These are phyloP conservation scores for Umbilicaria muhlenbergii DNA, from an alignment of 495 filamentous ascomycete genomes.

Conservation along the genomic window DNA sequence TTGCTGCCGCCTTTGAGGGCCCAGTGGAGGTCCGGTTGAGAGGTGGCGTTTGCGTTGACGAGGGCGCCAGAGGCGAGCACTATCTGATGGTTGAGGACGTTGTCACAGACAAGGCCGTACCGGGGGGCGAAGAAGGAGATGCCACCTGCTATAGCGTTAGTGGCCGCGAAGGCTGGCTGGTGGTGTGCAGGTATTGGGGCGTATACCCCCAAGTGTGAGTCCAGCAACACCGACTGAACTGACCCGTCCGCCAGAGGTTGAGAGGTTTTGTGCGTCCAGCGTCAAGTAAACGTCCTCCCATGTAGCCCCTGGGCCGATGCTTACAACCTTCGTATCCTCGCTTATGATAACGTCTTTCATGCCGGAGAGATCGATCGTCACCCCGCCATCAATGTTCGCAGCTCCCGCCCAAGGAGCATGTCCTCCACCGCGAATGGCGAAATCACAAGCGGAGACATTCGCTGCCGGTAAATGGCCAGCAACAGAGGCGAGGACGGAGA, in stretches of 20 bases:
- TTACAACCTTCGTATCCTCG: slow-evolving; percentile 22
- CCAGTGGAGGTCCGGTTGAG: slow-evolving; percentile 15
- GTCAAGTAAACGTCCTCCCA: slow-evolving; percentile 32
- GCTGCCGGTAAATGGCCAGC: no score
- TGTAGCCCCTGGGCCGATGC: slow-evolving; percentile 29
- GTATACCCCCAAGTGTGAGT: slow-evolving; percentile 19
- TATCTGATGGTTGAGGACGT: slow-evolving; percentile 19
- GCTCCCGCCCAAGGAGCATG: slow-evolving; percentile 12
- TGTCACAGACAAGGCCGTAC: slow-evolving; percentile 21
- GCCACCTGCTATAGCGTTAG: slow-evolving; percentile 10
- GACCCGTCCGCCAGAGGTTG: slow-evolving; percentile 35
- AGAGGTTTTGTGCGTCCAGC: slow-evolving; percentile 29
- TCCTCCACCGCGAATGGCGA: slow-evolving; percentile 7
- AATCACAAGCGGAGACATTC: neutral
- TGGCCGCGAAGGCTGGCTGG: no score
- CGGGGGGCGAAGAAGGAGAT: slow-evolving; percentile 20
- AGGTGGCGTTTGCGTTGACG: slow-evolving; percentile 16
- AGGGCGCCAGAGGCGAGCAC: slow-evolving; percentile 21
- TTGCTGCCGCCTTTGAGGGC: slow-evolving; percentile 24
- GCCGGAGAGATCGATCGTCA: slow-evolving; percentile 16
- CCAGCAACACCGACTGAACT: slow-evolving; percentile 25
- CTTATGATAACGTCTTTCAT: slow-evolving; percentile 30
- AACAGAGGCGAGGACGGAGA: slow-evolving; percentile 6
- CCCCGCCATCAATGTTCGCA: slow-evolving; percentile 17
- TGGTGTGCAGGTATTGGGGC: no score